These are phyloP conservation scores for Rosa rugosa DNA, from an alignment of 306 rosid genomes.

Conservation along the genomic window DNA sequence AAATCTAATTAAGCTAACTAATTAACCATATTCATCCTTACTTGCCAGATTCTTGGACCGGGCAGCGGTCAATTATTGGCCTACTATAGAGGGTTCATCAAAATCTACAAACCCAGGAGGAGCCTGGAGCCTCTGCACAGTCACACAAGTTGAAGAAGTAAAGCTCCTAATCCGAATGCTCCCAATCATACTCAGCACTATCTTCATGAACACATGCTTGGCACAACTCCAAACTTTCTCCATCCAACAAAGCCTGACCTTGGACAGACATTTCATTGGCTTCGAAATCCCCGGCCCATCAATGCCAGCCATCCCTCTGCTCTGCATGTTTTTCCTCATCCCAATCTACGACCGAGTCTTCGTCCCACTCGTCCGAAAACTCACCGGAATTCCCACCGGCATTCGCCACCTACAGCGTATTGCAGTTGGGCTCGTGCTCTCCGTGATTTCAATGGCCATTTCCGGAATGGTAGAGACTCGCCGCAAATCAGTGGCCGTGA, in stretches of 20 bases:
- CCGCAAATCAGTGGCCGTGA: constrained; percentile 47
- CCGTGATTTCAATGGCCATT: constrained; percentile 63
- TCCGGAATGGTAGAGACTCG: constrained; percentile 55
- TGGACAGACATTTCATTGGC: constrained; percentile 48
- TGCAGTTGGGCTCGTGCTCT: constrained; percentile 68
- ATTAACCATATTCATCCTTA: not conserved
- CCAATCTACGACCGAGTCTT: constrained; percentile 65
- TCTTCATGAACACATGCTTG: constrained; percentile 80
- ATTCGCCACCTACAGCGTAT: constrained; percentile 79
- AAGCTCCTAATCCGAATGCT: constrained; percentile 82
- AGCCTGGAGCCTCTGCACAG: constrained; percentile 69
- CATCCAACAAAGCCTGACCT: constrained; percentile 67
- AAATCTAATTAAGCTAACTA: not conserved
- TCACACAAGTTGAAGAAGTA: constrained; percentile 85
- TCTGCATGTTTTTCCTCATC: constrained; percentile 52
- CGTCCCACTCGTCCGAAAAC: constrained; percentile 67
- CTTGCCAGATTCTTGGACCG: constrained; percentile 63
- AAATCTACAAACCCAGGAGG: constrained; percentile 25
- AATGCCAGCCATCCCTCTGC: constrained; percentile 66
- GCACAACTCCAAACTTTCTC: constrained; percentile 89
- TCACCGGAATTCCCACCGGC: constrained; percentile 78
- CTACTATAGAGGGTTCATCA: constrained; percentile 6
- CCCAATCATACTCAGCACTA: constrained; percentile 74
- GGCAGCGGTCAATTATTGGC: constrained; percentile 49
- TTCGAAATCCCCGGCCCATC: constrained; percentile 73